phyloP scores from a whole-genome alignment of 176 grass and related monocot species.

The Rhynchospora breviuscula region DNA sequence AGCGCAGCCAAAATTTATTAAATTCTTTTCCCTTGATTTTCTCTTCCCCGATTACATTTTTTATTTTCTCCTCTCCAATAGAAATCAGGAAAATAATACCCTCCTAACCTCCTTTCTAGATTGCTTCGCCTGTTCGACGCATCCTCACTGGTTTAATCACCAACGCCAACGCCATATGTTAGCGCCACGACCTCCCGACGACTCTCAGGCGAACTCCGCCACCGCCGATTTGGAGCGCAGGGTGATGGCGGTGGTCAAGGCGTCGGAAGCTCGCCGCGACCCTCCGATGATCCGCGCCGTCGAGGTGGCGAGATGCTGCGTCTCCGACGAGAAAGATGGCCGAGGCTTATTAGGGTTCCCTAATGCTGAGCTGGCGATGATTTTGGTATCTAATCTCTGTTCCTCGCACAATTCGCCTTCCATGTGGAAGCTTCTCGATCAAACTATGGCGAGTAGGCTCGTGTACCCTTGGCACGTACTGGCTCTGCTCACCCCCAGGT shows the following conservation, averaged over 20 bases:
- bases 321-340: slow-evolving; percentile 23
- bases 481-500: slow-evolving; percentile 85
- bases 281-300: slow-evolving; percentile 50
- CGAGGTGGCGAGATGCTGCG: slow-evolving; percentile 59
- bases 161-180: background rate
- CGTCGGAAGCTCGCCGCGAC: slow-evolving; percentile 77
- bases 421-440: slow-evolving; percentile 87
- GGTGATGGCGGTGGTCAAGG: slow-evolving; percentile 76
- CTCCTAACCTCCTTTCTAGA: background rate
- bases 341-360: slow-evolving; percentile 34
- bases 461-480: slow-evolving; percentile 69
- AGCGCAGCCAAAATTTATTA: background rate
- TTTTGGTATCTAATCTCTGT: slow-evolving; percentile 93
- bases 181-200: background rate
- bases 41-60: background rate
- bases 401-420: slow-evolving; percentile 70
- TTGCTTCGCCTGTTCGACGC: slow-evolving; percentile 6
- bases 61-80: background rate
- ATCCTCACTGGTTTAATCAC: background rate
- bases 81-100: background rate
- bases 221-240: slow-evolving; percentile 47
- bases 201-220: background rate
- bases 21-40: background rate
- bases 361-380: slow-evolving; percentile 52
- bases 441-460: slow-evolving; percentile 54